Base-by-base conservation (phyloP, 176 grass and related monocot species). In the Oryza glumipatula region DNA sequence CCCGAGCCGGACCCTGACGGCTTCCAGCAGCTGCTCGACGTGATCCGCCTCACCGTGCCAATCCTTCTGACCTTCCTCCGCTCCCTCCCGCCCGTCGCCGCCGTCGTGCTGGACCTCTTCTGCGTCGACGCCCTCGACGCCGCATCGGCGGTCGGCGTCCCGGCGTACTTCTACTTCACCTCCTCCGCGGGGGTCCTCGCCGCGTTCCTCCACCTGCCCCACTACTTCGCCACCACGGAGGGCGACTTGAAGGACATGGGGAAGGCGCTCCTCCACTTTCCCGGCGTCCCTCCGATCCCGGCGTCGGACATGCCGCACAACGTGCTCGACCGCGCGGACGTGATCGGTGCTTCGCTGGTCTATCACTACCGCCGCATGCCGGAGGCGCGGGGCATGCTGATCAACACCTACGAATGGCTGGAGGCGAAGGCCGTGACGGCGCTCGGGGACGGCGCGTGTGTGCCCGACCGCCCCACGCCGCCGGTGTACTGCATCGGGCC, bases 401-500 rank as follows among this genome's bases (percentile, higher is more conserved):
- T 92, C 13, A 94, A 94, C 51, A 88, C 91, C 71, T 94, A 88
- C 48, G 85, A 94, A 45, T 88, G 74, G 28, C 51, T 92, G 11
- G 94, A 97, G 52, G 46, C 67, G 11, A 17, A 60, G 17, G 28
- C 68, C 2, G 36, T 94, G 2, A 22, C 24, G 46, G 78, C 65
- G 1, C 61, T 88, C n/a, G 10, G 45, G 51, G 71, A 76, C 6
- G 91, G 75, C 3, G 16, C 15, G 0, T 83, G 85, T 64, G 36
- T 82, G n/a, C 58, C 82, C 0, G 73, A 38, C 9, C 65, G 60
- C 4, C 21, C 48, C 38, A 84, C 79, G 14, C 91, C 91, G 64
- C 85, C 86, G 63, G 80, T 92, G 76, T 86, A 92, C 83, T 89
- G 87, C 70, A 82, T 94, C 69, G 91, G 94, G 11, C 91, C 94